Evolutionary conservation across 208 protist genomes (phyloP).

Genomic region (Leishmania mexicana): DNA sequence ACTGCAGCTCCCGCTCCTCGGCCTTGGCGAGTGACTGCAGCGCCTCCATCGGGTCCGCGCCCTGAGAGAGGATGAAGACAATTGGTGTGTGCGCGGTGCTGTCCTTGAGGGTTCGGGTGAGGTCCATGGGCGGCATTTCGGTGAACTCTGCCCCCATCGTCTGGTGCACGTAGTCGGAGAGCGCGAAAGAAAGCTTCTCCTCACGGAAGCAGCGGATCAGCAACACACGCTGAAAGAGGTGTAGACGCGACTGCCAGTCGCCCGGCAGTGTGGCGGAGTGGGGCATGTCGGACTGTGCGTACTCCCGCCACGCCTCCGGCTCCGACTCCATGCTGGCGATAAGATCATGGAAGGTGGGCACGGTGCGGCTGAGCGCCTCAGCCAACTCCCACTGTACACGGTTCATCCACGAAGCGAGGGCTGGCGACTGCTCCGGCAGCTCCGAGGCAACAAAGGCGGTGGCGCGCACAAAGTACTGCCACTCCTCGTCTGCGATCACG

Average conservation of each 20-base stretch:
- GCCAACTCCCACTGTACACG: slow-evolving; percentile 87
- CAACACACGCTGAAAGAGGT: slow-evolving; percentile 93
- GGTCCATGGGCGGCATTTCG: slow-evolving; percentile 94
- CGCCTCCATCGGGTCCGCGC: slow-evolving; percentile 95
- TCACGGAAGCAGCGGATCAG: slow-evolving; percentile 94
- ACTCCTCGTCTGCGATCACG: slow-evolving; percentile 83
- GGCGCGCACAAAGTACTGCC: slow-evolving; percentile 93
- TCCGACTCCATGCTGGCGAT: slow-evolving; percentile 51
- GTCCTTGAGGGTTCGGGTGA: slow-evolving; percentile 88
- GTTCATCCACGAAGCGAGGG: slow-evolving; percentile 61
- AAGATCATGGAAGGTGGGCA: slow-evolving; percentile 72
- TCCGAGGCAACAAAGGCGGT: slow-evolving; percentile 85
- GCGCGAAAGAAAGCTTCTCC: slow-evolving; percentile 94
- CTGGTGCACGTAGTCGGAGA: slow-evolving; percentile 88
- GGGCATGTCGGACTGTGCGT: slow-evolving; percentile 64
- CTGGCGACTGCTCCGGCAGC: slow-evolving; percentile 48
- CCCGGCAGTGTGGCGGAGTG: slow-evolving; percentile 57
- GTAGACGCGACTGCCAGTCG: slow-evolving; percentile 62
- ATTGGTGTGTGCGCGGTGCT: slow-evolving; percentile 90
- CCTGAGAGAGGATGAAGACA: slow-evolving; percentile 98
- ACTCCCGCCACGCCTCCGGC: slow-evolving; percentile 62
- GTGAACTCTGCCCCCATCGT: slow-evolving; percentile 93
- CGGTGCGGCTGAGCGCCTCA: slow-evolving; percentile 79
- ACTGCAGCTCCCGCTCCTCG: slow-evolving; percentile 77
- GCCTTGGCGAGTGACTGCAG: slow-evolving; percentile 93